phyloP scores from a whole-genome alignment of 2,329 filamentous ascomycete species.

The Colletotrichum australisinense region DNA sequence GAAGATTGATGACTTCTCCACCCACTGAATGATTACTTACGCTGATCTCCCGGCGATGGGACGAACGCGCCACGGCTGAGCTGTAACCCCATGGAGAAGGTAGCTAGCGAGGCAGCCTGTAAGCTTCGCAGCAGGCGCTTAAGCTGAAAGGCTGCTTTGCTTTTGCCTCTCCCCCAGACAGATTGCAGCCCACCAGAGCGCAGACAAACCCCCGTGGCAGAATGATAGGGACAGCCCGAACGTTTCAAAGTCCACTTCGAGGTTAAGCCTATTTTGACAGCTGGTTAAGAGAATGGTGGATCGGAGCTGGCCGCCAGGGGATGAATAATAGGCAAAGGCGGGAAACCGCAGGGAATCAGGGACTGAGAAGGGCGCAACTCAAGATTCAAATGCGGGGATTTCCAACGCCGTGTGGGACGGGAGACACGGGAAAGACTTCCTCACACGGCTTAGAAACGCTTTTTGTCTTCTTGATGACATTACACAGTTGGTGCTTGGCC shows the following conservation, averaged over 20 bases:
- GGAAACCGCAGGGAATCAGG: background rate
- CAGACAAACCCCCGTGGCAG: slow-evolving; percentile 2
- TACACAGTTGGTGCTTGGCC: background rate
- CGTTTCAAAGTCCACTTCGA: background rate
- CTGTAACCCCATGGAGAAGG: slow-evolving; percentile 26
- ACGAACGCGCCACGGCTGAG: slow-evolving; percentile 7
- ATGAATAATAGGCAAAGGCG: background rate
- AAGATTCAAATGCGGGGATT: slow-evolving; percentile 16
- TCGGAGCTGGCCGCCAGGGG: slow-evolving; percentile 18
- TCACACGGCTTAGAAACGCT: slow-evolving; percentile 10
- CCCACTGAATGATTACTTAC: background rate
- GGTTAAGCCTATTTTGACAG: slow-evolving; percentile 28
- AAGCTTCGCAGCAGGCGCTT: background rate
- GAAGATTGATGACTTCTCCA: background rate
- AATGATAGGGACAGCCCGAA: slow-evolving; percentile 27
- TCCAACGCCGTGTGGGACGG: background rate
- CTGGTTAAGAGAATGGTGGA: slow-evolving; percentile 15
- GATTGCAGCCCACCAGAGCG: background rate
- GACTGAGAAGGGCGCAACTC: background rate
- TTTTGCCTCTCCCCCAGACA: background rate
- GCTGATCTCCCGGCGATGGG: background rate
- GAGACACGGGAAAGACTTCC: slow-evolving; percentile 28
- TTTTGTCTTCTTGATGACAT: background rate
- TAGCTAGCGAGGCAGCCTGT: slow-evolving; percentile 12
- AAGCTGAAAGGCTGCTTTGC: background rate